Conservation (phyloP, 2,329 filamentous ascomycete species). For the Sporothrix luriei region DNA sequence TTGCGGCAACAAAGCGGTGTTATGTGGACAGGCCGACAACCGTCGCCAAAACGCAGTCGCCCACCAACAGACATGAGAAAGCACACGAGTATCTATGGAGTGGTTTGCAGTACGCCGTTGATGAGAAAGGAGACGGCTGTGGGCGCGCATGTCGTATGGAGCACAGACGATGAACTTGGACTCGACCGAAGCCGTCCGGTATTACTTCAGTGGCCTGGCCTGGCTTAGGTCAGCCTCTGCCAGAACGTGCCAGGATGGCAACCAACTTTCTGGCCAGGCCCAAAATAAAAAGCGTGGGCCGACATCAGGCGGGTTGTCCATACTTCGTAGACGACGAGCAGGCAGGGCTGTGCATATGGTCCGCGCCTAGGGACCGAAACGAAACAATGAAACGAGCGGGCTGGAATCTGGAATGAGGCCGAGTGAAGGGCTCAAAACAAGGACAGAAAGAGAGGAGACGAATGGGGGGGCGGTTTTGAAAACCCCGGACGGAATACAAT, state of each 20-base stretch:
- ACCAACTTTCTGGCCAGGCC: not conserved
- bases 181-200: not conserved
- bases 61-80: not conserved
- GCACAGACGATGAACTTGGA: not conserved
- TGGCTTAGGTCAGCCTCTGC: not conserved
- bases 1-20: not conserved
- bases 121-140: too few species aligned
- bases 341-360: slow-evolving; percentile 21
- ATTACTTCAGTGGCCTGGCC: not conserved
- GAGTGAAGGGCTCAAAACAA: slow-evolving; percentile 3
- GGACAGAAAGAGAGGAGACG: not conserved
- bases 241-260: not conserved
- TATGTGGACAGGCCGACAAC: not conserved
- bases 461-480: not conserved
- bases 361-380: slow-evolving; percentile 14
- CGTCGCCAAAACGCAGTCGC: not conserved
- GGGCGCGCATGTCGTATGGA: not conserved
- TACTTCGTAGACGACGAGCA: not conserved
- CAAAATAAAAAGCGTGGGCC: slow-evolving; percentile 10
- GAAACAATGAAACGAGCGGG: slow-evolving; percentile 25
- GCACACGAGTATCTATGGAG: too few species aligned
- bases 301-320: not conserved
- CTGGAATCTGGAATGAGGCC: slow-evolving; percentile 24
- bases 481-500: not conserved
- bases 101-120: not conserved